Conservation (phyloP, 1,139 yeast species). For the Hyphopichia pseudoburtonii region DNA sequence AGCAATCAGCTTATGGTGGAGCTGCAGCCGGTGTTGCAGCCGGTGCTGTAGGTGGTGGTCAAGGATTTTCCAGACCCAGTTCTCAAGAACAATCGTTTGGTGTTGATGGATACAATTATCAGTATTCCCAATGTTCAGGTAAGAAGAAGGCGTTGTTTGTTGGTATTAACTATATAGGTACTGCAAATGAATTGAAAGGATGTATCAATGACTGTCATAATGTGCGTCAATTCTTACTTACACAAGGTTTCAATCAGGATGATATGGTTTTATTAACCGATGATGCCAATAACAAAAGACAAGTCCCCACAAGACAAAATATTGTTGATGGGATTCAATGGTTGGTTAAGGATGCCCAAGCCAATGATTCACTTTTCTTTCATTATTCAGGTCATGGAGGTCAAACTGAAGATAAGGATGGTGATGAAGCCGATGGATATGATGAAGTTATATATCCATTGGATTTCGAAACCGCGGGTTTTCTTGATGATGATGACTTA, state of each 20-base stretch:
- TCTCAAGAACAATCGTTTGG: slow-evolving; percentile 8
- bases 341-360: slow-evolving; percentile 78
- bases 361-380: slow-evolving; percentile 81
- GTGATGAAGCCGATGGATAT: slow-evolving; percentile 87
- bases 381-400: slow-evolving; percentile 98
- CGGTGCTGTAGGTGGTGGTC: neutral
- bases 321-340: slow-evolving; percentile 88
- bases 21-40: neutral
- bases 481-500: slow-evolving; percentile 79
- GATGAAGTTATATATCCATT: slow-evolving; percentile 93
- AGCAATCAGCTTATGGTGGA: neutral
- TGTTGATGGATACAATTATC: slow-evolving; percentile 29
- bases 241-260: slow-evolving; percentile 65
- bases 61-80: slow-evolving; percentile 21
- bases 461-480: slow-evolving; percentile 74
- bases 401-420: slow-evolving; percentile 71
- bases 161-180: slow-evolving; percentile 85
- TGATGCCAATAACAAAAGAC: slow-evolving; percentile 61
- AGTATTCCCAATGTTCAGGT: slow-evolving; percentile 77
- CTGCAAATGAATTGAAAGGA: slow-evolving; percentile 69
- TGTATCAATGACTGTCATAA: slow-evolving; percentile 82
- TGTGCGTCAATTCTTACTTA: slow-evolving; percentile 56
- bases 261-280: slow-evolving; percentile 87
- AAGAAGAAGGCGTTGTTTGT: slow-evolving; percentile 76
- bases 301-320: slow-evolving; percentile 75